Evolutionary conservation across 495 filamentous ascomycete species (phyloP).

Genomic region (Lentithecium fluviatile): DNA sequence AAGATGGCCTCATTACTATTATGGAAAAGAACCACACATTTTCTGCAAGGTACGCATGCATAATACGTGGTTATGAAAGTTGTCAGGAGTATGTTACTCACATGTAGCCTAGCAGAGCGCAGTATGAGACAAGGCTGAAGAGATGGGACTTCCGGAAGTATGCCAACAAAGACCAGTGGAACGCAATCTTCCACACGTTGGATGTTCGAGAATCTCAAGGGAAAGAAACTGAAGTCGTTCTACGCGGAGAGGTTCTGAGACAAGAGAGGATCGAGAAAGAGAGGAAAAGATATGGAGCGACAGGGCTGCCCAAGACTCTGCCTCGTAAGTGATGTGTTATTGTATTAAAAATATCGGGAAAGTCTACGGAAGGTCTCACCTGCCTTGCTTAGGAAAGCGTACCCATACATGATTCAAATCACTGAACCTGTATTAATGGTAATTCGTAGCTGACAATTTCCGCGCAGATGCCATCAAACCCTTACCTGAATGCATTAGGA

Average conservation of each 20-base stretch:
- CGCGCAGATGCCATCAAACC: too few species aligned
- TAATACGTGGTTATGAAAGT: background rate
- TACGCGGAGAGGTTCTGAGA: background rate
- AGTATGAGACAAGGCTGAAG: constrained; percentile 3
- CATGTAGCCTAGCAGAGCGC: constrained; percentile 1
- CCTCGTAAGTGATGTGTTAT: too few species aligned
- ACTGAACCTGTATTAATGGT: too few species aligned
- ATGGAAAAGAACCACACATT: background rate
- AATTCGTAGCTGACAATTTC: too few species aligned
- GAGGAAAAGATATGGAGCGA: background rate
- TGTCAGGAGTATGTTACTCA: background rate
- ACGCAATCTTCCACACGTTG: background rate
- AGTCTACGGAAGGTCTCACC: too few species aligned
- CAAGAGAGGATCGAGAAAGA: background rate
- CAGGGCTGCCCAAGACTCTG: too few species aligned
- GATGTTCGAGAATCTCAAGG: background rate
- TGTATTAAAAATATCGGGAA: too few species aligned
- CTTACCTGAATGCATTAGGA: too few species aligned
- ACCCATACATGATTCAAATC: too few species aligned
- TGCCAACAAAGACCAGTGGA: background rate
- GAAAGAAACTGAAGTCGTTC: background rate
- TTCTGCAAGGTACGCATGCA: background rate
- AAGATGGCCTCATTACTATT: background rate
- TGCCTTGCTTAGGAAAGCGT: too few species aligned
- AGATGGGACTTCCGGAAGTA: constrained; percentile 10